Percentiles rank a stretch among this genome's conserved stretches.
Evolutionary conservation across 768 basidiomycete genomes (phyloP).

Genomic region (Polyporus arcularius): DNA sequence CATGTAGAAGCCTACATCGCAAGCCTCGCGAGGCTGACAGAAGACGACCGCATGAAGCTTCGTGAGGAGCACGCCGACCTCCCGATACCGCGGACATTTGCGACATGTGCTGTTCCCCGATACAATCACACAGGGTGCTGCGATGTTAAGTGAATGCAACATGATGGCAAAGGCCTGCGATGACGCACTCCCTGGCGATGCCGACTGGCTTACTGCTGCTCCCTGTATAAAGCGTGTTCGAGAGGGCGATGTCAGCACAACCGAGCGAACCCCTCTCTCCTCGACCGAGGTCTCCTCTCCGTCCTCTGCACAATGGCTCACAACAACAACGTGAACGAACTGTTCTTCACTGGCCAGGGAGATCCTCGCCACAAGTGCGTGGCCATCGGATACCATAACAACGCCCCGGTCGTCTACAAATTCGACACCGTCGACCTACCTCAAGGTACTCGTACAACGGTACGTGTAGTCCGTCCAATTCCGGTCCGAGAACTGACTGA

Average conservation of each 20-base stretch:
- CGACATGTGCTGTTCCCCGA: slow-evolving; percentile 12
- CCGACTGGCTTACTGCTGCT: background rate
- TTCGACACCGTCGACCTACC: slow-evolving; percentile 56
- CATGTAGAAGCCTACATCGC: background rate
- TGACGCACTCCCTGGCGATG: background rate
- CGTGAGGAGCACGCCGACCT: too few species aligned
- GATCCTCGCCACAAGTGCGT: slow-evolving; percentile 66
- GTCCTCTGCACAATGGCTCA: slow-evolving; percentile 4
- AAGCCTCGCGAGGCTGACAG: too few species aligned
- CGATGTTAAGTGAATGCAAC: slow-evolving; percentile 11
- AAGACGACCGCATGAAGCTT: too few species aligned
- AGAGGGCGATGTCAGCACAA: background rate
- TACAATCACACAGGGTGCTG: slow-evolving; percentile 13
- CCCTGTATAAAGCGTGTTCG: too few species aligned
- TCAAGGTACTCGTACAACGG: slow-evolving; percentile 49
- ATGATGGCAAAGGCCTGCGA: background rate
- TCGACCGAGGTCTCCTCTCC: background rate
- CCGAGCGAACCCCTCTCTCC: background rate
- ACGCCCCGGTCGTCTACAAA: slow-evolving; percentile 50
- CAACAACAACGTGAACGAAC: slow-evolving; percentile 19
- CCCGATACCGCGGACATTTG: background rate
- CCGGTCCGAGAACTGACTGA: background rate
- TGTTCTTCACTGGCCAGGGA: slow-evolving; percentile 72
- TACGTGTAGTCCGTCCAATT: slow-evolving; percentile 29
- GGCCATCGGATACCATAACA: slow-evolving; percentile 51